Evolutionary conservation across 2,329 filamentous ascomycete species (phyloP), one percentile per base, ranked within the genome.

Genomic region (Colletotrichum siamense): DNA sequence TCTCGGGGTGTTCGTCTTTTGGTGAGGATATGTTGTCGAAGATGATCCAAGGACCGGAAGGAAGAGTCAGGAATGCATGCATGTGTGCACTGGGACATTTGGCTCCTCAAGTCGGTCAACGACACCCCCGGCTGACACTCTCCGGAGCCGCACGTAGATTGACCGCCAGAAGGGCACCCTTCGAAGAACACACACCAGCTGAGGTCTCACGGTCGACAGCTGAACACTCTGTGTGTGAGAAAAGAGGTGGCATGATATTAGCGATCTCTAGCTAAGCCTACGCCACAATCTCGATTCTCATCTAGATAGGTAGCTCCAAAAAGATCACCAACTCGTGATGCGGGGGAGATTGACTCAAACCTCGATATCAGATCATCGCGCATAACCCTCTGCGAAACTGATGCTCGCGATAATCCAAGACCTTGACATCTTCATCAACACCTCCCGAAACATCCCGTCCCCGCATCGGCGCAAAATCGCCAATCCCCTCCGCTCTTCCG

Each of bases 231-330:
- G 28, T 2, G 44, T 32, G 30, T 8, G 18, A 18, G 18, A 15
- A 8, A 62, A 59, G 12, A 26, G 55, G 12, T 62, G 68, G 34
- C 68, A 24, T 49, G 28, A 55, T 8, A 22, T 6, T 15, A 32
- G 26, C 18, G 30, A 36, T 13, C 28, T n/a, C 26, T 34, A 22
- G 13, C 44, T 22, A 52, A 52, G 44, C 39, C n/a, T 16, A 39
- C 71, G 66, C 66, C 71, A 73, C 57, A 69, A 70, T 64, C 71
- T 73, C 39, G 55, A 70, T 73, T 52, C 44, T 22, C 64, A 67
- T 61, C 64, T 62, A 49, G 36, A 61, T 61, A 32, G 57, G n/a
- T n/a, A n/a, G n/a, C n/a, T n/a, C n/a, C n/a, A 9, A 10, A 63
- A 1, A 52, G 36, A 66, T 52, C 63, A 30, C 63, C 22, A 32